A percentile compares a stretch with the other conserved stretches of the same genome.
Evolutionary conservation across 108 stramenopile genomes (phyloP).

Genomic region (Nannochloropsis granulata): DNA sequence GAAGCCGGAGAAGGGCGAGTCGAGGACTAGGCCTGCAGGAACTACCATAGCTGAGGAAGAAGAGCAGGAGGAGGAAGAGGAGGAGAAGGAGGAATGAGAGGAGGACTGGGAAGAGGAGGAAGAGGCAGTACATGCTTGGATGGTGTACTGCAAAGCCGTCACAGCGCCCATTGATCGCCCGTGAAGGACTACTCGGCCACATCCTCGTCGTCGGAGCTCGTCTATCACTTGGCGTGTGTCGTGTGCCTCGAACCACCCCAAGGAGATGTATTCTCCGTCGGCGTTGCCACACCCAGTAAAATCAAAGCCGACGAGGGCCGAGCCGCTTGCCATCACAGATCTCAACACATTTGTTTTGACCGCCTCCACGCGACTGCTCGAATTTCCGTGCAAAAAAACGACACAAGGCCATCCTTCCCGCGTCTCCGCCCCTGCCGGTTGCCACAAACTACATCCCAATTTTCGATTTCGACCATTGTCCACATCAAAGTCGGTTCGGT

Average conservation of each 20-base stretch:
- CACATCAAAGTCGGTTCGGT: slow-evolving; percentile 23
- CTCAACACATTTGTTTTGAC: slow-evolving; percentile 16
- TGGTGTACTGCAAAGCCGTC: slow-evolving; percentile 28
- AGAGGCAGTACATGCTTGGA: slow-evolving; percentile 14
- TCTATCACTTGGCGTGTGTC: slow-evolving; percentile 30
- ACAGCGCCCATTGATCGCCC: slow-evolving; percentile 36
- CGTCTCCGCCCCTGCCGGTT: slow-evolving; percentile 20
- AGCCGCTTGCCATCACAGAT: background rate
- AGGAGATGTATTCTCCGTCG: slow-evolving; percentile 30
- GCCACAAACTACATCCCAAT: slow-evolving; percentile 34
- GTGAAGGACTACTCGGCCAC: slow-evolving; percentile 17
- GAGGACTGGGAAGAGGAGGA: background rate
- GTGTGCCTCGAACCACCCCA: slow-evolving; percentile 33
- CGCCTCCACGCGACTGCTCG: slow-evolving; percentile 28
- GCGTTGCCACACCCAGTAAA: slow-evolving; percentile 34
- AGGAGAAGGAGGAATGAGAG: slow-evolving; percentile 15
- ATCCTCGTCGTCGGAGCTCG: slow-evolving; percentile 22
- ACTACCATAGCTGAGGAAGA: background rate
- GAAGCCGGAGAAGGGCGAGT: slow-evolving; percentile 32
- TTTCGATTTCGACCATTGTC: slow-evolving; percentile 17
- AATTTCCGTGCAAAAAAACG: slow-evolving; percentile 35
- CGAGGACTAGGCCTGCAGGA: slow-evolving; percentile 22
- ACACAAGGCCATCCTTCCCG: slow-evolving; percentile 18
- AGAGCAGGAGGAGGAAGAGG: slow-evolving; percentile 9
- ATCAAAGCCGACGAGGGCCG: slow-evolving; percentile 29